Evolutionary conservation across 2,329 filamentous ascomycete genomes (phyloP).

Genomic region (Paracoccidioides lutzii): DNA sequence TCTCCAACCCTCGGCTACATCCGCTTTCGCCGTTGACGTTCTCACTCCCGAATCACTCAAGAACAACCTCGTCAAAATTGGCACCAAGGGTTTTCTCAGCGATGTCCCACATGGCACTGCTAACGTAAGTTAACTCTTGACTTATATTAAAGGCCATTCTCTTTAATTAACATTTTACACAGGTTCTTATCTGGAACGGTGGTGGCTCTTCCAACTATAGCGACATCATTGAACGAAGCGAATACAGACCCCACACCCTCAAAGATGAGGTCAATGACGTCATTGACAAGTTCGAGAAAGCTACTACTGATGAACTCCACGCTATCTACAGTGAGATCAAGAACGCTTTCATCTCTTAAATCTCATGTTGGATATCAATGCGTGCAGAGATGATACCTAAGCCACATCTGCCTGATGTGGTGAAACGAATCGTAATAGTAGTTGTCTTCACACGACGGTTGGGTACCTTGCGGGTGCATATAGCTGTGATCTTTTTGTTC

Average conservation of each 20-base stretch:
- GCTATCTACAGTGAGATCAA: conserved; percentile 33
- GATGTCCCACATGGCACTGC: conserved; percentile 77
- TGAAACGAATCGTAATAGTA: no score
- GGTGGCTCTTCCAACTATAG: conserved; percentile 87
- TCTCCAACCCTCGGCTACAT: conserved; percentile 80
- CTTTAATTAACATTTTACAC: conserved; percentile 15
- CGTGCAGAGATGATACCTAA: background rate
- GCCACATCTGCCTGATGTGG: background rate
- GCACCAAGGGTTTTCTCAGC: conserved; percentile 61
- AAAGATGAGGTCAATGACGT: conserved; percentile 29
- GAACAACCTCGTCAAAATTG: conserved; percentile 70
- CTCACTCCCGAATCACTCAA: conserved; percentile 94
- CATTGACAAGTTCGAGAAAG: conserved; percentile 37
- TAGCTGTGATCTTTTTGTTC: background rate
- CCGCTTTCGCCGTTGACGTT: conserved; percentile 75
- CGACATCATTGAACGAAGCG: conserved; percentile 62
- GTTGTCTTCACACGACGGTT: background rate
- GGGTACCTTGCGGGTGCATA: background rate
- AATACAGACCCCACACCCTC: conserved; percentile 46
- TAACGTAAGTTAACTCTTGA: conserved; percentile 46
- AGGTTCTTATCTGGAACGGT: conserved; percentile 95
- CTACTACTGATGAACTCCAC: conserved; percentile 33
- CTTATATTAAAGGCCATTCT: background rate
- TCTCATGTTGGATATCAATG: conserved; percentile 19
- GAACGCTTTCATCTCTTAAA: conserved; percentile 31